Evolutionary conservation across 495 filamentous ascomycete species (phyloP).

Genomic region (Amniculicola lignicola): DNA sequence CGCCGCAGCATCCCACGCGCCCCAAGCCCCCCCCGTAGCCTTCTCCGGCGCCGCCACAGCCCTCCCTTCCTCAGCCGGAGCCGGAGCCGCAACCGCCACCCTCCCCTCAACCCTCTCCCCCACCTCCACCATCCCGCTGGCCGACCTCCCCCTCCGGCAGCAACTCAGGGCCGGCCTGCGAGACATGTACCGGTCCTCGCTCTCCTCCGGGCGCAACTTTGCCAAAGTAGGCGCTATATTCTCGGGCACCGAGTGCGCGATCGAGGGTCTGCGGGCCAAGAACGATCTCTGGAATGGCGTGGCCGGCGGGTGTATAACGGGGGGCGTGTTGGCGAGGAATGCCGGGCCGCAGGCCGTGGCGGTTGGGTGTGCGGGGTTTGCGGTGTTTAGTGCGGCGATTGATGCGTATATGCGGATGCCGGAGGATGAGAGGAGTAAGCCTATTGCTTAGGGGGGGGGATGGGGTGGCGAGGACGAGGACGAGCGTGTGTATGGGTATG

Average conservation of each 20-base stretch:
- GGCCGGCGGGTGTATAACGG: conserved; percentile 84
- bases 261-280: conserved; percentile 88
- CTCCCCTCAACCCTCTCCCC: neutral
- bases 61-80: neutral
- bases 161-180: conserved; percentile 82
- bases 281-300: conserved; percentile 90
- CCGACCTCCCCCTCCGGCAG: conserved; percentile 67
- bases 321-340: conserved; percentile 76
- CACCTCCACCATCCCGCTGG: conserved; percentile 29
- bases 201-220: conserved; percentile 89
- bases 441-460: conserved; percentile 22
- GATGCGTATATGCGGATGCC: conserved; percentile 72
- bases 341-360: conserved; percentile 89
- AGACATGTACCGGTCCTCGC: conserved; percentile 86
- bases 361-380: conserved; percentile 88
- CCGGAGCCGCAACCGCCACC: neutral
- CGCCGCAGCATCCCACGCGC: neutral
- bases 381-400: conserved; percentile 92
- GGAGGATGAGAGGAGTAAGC: conserved; percentile 33
- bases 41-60: conserved; percentile 8
- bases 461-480: too few relatives aligned
- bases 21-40: neutral
- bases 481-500: neutral
- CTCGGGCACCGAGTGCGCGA: conserved; percentile 88
- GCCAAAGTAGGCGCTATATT: conserved; percentile 87